Base-by-base conservation (phyloP, 768 basidiomycete genomes). In the Boletus bicolor region DNA sequence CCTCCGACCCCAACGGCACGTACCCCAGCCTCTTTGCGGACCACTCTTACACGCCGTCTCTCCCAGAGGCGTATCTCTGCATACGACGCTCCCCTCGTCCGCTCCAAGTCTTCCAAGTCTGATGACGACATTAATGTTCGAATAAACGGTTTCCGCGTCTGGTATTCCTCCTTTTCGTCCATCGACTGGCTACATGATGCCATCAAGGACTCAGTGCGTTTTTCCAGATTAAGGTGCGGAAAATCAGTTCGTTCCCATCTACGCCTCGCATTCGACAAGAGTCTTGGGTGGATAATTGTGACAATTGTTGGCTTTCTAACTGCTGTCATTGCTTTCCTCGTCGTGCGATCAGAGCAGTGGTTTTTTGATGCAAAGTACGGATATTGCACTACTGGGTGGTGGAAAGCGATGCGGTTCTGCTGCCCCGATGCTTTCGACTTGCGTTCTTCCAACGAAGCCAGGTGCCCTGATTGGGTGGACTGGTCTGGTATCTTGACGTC, bases 181-280 rank as follows among this genome's bases (percentile, higher is more conserved):
- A 88, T 96, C 54, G 94, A 98, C 72, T 98, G 95, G 96, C 77
- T 98, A 51, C 96, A 98, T 64, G 96, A 98, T 74, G 82, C 91
- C 39, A 92, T 98, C 76, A 95, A 97, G 71, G 93, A 96, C 67
- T 92, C 93, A 0, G 82, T 82, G 8, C 88, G 94, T 30, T 87
- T 89, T 60, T 82, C 87, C 35, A 80, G 82, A 48, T 77, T 96
- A 17, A 78, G 91, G 57, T 80, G 75, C 47, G 81, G 84, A 54
- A 86, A 82, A 62, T 91, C 93, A 1, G 17, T 85, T 35, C 82
- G 89, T 19, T 86, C 90, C 1, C 81, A 78, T 37, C 58, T 88
- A 32, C 79, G 79, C 21, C 81, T 89, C 30, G 73, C 76, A 10
- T 72, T 86, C 53, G 94, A 96, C 73, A 84, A 89, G 61, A 84